These are phyloP conservation scores for Hypoxylon cercidicola DNA, from an alignment of 495 filamentous ascomycete species.

Conservation along the genomic window DNA sequence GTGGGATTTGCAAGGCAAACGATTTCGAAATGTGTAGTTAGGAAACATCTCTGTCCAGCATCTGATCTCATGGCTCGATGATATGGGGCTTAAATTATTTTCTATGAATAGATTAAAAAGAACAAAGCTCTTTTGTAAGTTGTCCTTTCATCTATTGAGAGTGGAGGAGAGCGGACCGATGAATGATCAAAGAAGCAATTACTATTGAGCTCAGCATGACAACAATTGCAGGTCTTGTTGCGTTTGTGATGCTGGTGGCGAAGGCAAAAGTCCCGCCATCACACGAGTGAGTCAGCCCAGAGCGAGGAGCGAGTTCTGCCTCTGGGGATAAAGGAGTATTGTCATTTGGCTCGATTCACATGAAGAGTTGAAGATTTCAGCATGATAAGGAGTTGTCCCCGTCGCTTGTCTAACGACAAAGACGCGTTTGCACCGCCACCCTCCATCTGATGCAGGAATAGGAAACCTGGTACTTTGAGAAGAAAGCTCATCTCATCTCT, in stretches of 20 bases:
- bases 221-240: slow-evolving; percentile 12
- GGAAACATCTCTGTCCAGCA: slow-evolving; percentile 3
- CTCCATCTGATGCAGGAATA: background rate
- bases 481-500: slow-evolving; percentile 3
- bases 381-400: slow-evolving; percentile 7
- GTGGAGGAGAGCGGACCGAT: slow-evolving; percentile 1
- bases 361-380: slow-evolving; percentile 13
- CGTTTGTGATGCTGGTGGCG: slow-evolving; percentile 8
- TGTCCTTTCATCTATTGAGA: slow-evolving; percentile 15
- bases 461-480: slow-evolving; percentile 13
- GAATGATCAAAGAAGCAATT: slow-evolving; percentile 28
- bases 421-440: slow-evolving; percentile 16
- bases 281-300: background rate
- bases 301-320: slow-evolving; percentile 11
- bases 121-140: slow-evolving; percentile 25
- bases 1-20: slow-evolving; percentile 4
- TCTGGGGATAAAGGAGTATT: slow-evolving; percentile 17
- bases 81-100: slow-evolving; percentile 17
- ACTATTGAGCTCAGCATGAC: background rate
- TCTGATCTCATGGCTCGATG: slow-evolving; percentile 4
- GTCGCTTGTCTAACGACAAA: slow-evolving; percentile 15
- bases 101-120: slow-evolving; percentile 34
- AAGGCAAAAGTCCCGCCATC: slow-evolving; percentile 8
- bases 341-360: slow-evolving; percentile 3
- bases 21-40: slow-evolving; percentile 1